Conservation (phyloP, 441 rosid genomes). For the Gossypium davidsonii region DNA sequence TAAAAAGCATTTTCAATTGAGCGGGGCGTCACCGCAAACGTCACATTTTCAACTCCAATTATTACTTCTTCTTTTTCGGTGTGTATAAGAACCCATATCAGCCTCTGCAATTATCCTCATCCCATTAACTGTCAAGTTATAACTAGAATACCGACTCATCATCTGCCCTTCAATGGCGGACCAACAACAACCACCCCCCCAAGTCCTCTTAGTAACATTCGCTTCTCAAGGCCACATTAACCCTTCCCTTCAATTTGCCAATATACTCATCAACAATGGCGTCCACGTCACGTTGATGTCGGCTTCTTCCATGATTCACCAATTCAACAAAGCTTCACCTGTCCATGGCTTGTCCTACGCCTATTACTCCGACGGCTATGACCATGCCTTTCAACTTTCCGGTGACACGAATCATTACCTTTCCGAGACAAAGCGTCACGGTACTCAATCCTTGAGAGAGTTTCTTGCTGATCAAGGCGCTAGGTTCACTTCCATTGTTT, state of each 20-base stretch:
- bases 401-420: neutral
- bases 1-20: neutral
- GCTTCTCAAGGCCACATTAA: constrained; percentile 5
- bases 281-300: neutral
- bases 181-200: neutral
- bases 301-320: neutral
- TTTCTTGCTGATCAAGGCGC: neutral
- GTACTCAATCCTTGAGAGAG: neutral
- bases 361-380: neutral
- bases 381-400: neutral
- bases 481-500: neutral
- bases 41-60: neutral
- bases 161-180: neutral
- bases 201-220: neutral
- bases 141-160: neutral
- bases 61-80: neutral
- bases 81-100: neutral
- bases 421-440: neutral
- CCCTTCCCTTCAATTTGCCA: constrained; percentile 5
- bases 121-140: neutral
- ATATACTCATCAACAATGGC: neutral
- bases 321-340: neutral
- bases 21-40: neutral
- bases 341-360: neutral
- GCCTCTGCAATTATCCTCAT: neutral